Percentiles rank a stretch among this genome's conserved stretches.
phyloP scores from a whole-genome alignment of 768 basidiomycete genomes.

The Collybiopsis confluens region DNA sequence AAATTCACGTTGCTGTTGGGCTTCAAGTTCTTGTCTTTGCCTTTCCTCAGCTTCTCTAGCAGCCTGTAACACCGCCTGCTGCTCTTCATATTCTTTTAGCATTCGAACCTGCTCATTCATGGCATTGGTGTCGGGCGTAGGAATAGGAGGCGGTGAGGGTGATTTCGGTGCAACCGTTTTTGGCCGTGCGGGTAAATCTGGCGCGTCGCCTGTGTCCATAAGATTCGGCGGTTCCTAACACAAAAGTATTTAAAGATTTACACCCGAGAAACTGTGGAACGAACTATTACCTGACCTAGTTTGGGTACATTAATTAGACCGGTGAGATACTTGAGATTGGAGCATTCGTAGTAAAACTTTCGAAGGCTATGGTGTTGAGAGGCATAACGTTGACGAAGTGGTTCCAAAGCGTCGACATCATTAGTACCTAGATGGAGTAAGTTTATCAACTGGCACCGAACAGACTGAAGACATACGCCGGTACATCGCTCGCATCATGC shows the following conservation, averaged over 20 bases:
- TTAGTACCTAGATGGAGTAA: conserved; percentile 63
- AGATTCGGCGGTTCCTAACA: conserved; percentile 93
- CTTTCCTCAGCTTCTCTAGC: conserved; percentile 82
- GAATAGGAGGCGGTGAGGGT: conserved; percentile 64
- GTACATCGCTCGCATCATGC: conserved; percentile 97
- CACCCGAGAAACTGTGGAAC: background rate
- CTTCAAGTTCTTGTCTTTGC: conserved; percentile 70
- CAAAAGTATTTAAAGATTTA: background rate
- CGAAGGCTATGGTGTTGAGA: conserved; percentile 91
- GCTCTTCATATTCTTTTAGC: conserved; percentile 94
- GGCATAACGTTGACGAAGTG: conserved; percentile 80
- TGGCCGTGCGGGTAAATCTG: conserved; percentile 82
- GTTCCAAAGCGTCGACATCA: conserved; percentile 84
- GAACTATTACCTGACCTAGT: conserved; percentile 52
- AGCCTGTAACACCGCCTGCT: conserved; percentile 82
- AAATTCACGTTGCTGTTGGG: conserved; percentile 81
- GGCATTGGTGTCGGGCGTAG: conserved; percentile 64
- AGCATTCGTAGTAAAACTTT: conserved; percentile 99
- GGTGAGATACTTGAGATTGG: conserved; percentile 96
- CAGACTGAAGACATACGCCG: conserved; percentile 52
- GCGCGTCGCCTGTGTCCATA: conserved; percentile 73
- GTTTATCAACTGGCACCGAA: background rate
- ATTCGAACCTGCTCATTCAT: conserved; percentile 90
- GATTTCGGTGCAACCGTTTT: conserved; percentile 53
- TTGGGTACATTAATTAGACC: conserved; percentile 98